phyloP scores from a whole-genome alignment of 1,284 basidiomycete species.

The Pseudozyma sp. region DNA sequence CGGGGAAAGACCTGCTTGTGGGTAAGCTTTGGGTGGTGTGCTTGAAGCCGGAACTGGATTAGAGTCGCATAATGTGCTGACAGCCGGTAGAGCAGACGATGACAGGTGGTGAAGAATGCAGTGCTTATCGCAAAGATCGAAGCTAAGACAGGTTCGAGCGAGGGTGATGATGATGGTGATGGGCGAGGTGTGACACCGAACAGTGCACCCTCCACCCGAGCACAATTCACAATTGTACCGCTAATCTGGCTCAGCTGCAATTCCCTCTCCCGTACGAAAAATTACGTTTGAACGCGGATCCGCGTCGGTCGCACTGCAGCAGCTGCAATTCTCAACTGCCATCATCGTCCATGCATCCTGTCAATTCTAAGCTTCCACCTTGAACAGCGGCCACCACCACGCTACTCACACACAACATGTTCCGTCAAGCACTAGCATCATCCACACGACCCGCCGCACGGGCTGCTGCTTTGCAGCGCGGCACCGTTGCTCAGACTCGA shows the following conservation, averaged over 20 bases:
- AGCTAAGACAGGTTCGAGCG: no score
- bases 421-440: conserved; percentile 38
- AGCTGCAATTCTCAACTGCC: neutral
- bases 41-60: neutral
- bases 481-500: conserved; percentile 33
- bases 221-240: conserved; percentile 1
- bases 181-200: neutral
- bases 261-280: conserved; percentile 14
- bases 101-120: no score
- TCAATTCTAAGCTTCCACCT: neutral
- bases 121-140: no score
- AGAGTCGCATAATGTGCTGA: conserved; percentile 7
- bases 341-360: conserved; percentile 10
- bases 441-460: conserved; percentile 32
- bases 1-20: neutral
- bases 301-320: conserved; percentile 21
- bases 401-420: conserved; percentile 24
- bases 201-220: neutral
- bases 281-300: conserved; percentile 13
- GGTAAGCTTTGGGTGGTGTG: neutral
- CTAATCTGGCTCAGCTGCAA: neutral
- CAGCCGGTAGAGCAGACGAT: no score
- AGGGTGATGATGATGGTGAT: no score
- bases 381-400: conserved; percentile 2
- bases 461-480: conserved; percentile 23